Evolutionary conservation across 2,329 filamentous ascomycete genomes (phyloP), one percentile per base, ranked within the genome.

Genomic region (Pestalotiopsis sp.): DNA sequence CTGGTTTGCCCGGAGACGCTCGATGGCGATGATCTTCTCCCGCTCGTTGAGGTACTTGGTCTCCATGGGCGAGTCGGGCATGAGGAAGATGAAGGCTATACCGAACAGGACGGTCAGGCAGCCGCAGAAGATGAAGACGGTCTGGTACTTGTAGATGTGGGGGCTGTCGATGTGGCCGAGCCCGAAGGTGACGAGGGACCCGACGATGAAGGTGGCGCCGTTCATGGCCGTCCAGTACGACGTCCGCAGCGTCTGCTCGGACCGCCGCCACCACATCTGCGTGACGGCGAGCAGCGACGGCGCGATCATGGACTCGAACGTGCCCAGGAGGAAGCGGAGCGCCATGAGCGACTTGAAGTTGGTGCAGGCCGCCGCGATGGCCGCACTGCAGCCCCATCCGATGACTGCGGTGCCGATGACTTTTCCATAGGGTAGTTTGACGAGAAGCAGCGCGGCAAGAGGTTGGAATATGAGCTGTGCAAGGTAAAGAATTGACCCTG

Each of bases 1-100:
- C 75, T 93, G 89, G 72, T 95, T 95, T 24, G 88, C 84, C 0
- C 92, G 84, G 5, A 95, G 87, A 0, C 92, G 85, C 70, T 93
- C 92, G 30, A 94, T 81, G 0, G 90, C 91, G 56, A 93, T 83
- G 0, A 89, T 76, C 13, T 88, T 88, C 71, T 95, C 92, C 59
- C 88, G 83, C 65, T 90, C 85, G 7, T 82, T 91, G 30, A 96
- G 73, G 67, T 86, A 88, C 14, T 85, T 81, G 0, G 85, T 85
- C 24, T 86, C 82, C 73, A 89, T 84, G 0, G 89, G 89, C 0
- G 87, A 89, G 71, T 92, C 89, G 0, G 90, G 90, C 82, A 92
- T 88, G 64, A 85, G 84, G 20, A 84, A 66, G 76, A 87, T 81
- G 4, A 91, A 83, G 13, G 85, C 73, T 0, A 81, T 71, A 1